Evolutionary conservation across 1,284 basidiomycete species (phyloP), one percentile per base, ranked within the genome.

Genomic region (Boletus mariae): DNA sequence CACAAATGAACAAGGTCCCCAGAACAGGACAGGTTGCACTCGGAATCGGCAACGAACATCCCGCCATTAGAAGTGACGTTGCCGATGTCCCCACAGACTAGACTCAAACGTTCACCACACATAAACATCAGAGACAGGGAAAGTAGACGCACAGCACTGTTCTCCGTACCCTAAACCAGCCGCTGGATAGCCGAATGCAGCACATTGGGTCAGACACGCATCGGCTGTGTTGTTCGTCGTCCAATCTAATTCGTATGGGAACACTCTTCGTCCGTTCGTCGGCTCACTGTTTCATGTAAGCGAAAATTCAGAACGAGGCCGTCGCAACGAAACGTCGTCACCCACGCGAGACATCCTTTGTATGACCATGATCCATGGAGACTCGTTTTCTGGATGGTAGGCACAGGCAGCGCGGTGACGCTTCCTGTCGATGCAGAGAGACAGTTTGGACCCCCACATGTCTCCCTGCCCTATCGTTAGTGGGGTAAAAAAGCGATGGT

Each of bases 371-470:
- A 67, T 13, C 81, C 80, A 1, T 85, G 84, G 29, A 89, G 78
- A 55, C 66, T 73, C 0, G 76, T 79, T 12, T 73, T 83, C 60
- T 80, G 76, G 3, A 77, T 63, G 0, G 73, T 70, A 4, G 88
- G 86, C 7, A 89, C 78, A 1, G 87, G 80, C 20, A 83, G 69
- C 8, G 74, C 74, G 0, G 75, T 78, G 42, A 89, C 72, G 40
- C 71, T 77, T 4, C 72, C 73, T 0, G 68, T 78, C 0, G 78
- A 72, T 0, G 80, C 79, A 1, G 85, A 87, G 43, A 90, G 64
- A n/a, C 81, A 77, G 61, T 83, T 83, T 2, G 82, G 78, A 10
- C 81, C 86, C 60, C 88, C 88, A 58, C 87, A 90, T 41, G 80
- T 80, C 67, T 87, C 76, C 25, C 83, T 87, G 32, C 13, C 12